A percentile compares a stretch with the other conserved stretches of the same genome.
phyloP scores from a whole-genome alignment of 2,329 filamentous ascomycete genomes.

The Fusarium nodosum region DNA sequence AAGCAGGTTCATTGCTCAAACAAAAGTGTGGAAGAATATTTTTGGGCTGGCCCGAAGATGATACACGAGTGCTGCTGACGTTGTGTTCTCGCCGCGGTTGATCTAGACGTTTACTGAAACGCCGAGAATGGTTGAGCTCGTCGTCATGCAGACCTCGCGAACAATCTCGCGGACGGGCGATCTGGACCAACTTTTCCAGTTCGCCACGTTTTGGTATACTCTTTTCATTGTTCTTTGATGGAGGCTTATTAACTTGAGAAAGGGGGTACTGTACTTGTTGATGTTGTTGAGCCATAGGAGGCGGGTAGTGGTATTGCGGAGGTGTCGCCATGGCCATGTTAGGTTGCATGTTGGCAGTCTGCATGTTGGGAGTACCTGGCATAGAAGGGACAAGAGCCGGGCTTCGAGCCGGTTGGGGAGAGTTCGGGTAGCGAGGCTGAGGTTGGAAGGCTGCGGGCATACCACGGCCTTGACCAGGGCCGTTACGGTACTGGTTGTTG shows the following conservation, averaged over 20 bases:
- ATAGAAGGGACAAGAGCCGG: constrained; percentile 75
- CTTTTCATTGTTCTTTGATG: constrained; percentile 60
- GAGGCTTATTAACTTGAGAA: constrained; percentile 54
- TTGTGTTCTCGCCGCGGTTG: constrained; percentile 51
- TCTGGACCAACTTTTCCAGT: constrained; percentile 61
- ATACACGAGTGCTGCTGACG: constrained; percentile 38
- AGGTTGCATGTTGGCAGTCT: constrained; percentile 65
- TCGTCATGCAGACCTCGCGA: constrained; percentile 53
- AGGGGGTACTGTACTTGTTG: constrained; percentile 71
- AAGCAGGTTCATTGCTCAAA: constrained; percentile 44
- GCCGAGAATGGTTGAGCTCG: constrained; percentile 58
- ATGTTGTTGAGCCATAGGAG: constrained; percentile 70
- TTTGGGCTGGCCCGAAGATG: constrained; percentile 40
- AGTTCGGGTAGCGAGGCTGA: constrained; percentile 66
- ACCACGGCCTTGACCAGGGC: constrained; percentile 64
- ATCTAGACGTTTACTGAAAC: constrained; percentile 63
- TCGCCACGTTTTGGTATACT: constrained; percentile 61
- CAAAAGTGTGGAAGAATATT: constrained; percentile 26
- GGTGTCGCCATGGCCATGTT: constrained; percentile 74
- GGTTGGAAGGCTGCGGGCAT: constrained; percentile 64
- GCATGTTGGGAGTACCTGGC: constrained; percentile 79
- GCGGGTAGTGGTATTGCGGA: constrained; percentile 72
- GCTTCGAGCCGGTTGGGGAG: constrained; percentile 75
- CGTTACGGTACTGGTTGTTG: constrained; percentile 60
- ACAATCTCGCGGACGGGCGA: constrained; percentile 56